Evolutionary conservation across 352 stramenopile species (phyloP).

Genomic region (Globisporangium paroecandrum): DNA sequence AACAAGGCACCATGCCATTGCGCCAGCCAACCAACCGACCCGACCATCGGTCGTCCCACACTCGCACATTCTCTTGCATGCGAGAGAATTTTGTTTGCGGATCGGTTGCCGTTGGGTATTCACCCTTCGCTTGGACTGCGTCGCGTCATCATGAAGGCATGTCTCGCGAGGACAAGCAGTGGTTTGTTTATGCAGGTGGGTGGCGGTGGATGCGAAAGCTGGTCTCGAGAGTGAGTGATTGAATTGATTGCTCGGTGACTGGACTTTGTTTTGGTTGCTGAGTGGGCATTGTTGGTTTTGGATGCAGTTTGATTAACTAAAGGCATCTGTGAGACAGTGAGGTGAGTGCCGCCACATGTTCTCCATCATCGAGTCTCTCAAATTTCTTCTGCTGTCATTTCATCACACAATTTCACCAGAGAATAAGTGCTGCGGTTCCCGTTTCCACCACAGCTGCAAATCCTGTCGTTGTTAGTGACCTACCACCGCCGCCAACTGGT

Average conservation of each 20-base stretch:
- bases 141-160: conserved; percentile 1
- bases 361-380: not conserved
- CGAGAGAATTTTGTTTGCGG: not conserved
- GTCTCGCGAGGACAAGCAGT: not conserved
- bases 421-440: not conserved
- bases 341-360: not conserved
- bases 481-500: not conserved
- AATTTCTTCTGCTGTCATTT: not conserved
- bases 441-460: not conserved
- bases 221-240: not conserved
- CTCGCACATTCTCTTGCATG: not conserved
- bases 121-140: not conserved
- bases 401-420: not conserved
- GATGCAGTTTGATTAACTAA: not conserved
- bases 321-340: conserved; percentile 1
- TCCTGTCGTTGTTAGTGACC: not conserved
- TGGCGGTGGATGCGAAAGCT: not conserved
- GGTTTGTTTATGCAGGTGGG: conserved; percentile 2
- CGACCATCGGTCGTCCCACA: not conserved
- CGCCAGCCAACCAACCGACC: not conserved
- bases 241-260: conserved; percentile 2
- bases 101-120: not conserved
- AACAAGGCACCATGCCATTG: not conserved
- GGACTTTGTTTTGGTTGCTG: not conserved
- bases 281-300: not conserved